Base-by-base conservation (phyloP, 441 rosid genomes). In the Jatropha multifida region DNA sequence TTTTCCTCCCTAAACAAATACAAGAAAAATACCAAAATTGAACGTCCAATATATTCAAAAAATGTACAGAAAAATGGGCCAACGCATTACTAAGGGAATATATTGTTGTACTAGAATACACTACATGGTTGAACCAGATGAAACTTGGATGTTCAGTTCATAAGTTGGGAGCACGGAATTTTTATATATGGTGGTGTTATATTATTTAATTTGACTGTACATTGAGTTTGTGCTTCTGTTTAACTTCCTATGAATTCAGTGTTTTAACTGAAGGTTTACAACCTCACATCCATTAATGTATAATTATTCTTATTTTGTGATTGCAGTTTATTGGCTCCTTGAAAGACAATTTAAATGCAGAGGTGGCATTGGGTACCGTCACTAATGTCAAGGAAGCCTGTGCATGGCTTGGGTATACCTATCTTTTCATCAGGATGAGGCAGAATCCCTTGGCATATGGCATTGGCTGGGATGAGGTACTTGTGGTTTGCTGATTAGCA, bases 351-450 rank as follows among this genome's bases (percentile, higher is more conserved):
- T 83, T 96, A 77, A 96, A 96, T 74, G 99, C 99, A 10, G 99
- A 96, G 88, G 99, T 96, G 76, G 98, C 91, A 54, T 84, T 96
- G 91, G 99, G 99, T 79, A 96, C 99, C 26, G 98, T 96, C 75
- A 94, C 99, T 65, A 96, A 96, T 86, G 97, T 96, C 62, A 94
- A 94, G 90, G 99, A 96, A 90, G 99, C 99, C 72, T 94, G 99
- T 75, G 90, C 96, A 44, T 96, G 99, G 99, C 97, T 96, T 84
- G 97, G 99, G 56, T 96, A 96, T 84, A 94, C 99, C 48, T 94
- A 96, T 88, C 93, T 96, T 77, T 91, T 90, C 75, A 93, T 96
- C 82, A 91, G 99, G 86, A 96, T 96, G 99, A 92, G 90, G 85
- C 72, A 92, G 84, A 96, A 96, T 82, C 99, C 99, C 63, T 83